Base-by-base conservation (phyloP, 805 yeast species). In the Ogataea ganodermae region DNA sequence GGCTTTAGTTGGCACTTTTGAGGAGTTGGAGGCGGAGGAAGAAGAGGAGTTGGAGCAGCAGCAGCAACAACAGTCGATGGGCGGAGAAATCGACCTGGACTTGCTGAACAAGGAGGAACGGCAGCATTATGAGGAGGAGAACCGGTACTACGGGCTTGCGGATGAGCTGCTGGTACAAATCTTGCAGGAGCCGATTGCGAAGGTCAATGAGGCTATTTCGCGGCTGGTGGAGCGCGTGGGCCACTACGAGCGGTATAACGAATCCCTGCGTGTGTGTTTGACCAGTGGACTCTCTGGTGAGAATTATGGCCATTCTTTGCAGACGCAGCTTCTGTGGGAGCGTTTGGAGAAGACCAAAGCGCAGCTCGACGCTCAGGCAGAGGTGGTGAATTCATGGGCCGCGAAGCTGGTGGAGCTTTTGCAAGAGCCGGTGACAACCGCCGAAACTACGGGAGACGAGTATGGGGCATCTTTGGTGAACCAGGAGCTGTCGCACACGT, bases 391-490 rank as follows among this genome's bases (percentile, higher is more conserved):
- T 54, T 56, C 60, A 4, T 80, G 86, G 84, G 60, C 80, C 48
- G 58, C 59, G 0, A 69, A 73, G 13, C 61, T 84, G 44, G 57
- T 66, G 4, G 54, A 53, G 2, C 62, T 80, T 12, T 65, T 87
- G 40, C 59, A 69, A 28, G 70, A 69, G n/a, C 81, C 81, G 0
- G 70, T 86, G 6, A 67, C 57, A 1, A 48, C 42, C 26, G 48
- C 45, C 6, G 52, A 46, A 23, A 61, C 58, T 2, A 81, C 83
- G 44, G 90, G 91, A 12, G 86, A 81, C 42, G 97, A 90, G 58
- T 94, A 91, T 64, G 83, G 80, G 10, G 77, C 76, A 4, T 83
- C 96, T 0, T 70, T 92, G 41, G 79, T 80, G 35, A 83, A 79
- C 39, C 98, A 92, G 63, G 95, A 86, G 48, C 73, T 77, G 48